A percentile compares a stretch with the other conserved stretches of the same genome.
phyloP scores from a whole-genome alignment of 2,329 filamentous ascomycete genomes.

The Pseudocercospora musae region DNA sequence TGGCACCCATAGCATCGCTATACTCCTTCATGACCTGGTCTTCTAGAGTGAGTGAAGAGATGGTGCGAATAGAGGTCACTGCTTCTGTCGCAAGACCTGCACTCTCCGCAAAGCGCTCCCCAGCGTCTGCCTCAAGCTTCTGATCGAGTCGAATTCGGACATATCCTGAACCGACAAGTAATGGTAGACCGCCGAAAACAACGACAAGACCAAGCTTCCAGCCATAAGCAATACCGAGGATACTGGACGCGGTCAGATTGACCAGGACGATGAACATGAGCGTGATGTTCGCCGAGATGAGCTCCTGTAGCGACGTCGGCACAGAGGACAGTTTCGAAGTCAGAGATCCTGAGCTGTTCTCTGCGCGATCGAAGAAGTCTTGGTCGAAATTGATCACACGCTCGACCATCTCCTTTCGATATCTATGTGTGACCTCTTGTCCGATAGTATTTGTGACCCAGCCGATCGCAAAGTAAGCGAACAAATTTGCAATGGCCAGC shows the following conservation, averaged over 20 bases:
- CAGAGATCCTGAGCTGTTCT: constrained; percentile 50
- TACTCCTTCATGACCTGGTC: constrained; percentile 31
- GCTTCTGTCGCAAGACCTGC: constrained; percentile 37
- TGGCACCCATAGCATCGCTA: constrained; percentile 25
- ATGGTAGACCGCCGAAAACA: constrained; percentile 34
- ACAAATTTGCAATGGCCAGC: constrained; percentile 47
- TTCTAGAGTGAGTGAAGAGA: constrained; percentile 36
- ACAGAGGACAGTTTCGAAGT: constrained; percentile 49
- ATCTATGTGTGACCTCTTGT: constrained; percentile 40
- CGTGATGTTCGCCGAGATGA: constrained; percentile 47
- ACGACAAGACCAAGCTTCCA: constrained; percentile 39
- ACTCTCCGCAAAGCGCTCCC: constrained; percentile 33
- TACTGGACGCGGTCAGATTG: constrained; percentile 31
- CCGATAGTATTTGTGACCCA: constrained; percentile 46
- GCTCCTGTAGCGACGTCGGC: constrained; percentile 50
- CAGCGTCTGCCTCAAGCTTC: constrained; percentile 32
- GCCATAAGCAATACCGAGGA: constrained; percentile 35
- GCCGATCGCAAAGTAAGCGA: constrained; percentile 48
- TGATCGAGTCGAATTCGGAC: constrained; percentile 35
- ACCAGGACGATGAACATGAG: constrained; percentile 36
- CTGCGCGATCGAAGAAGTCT: constrained; percentile 41
- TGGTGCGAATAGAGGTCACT: constrained; percentile 35
- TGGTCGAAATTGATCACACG: constrained; percentile 31
- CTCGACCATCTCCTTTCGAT: constrained; percentile 36
- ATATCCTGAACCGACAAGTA: constrained; percentile 36